These are phyloP conservation scores for Mortierella sp. DNA, from an alignment of 371 early-diverging fungal genomes.

Conservation along the genomic window DNA sequence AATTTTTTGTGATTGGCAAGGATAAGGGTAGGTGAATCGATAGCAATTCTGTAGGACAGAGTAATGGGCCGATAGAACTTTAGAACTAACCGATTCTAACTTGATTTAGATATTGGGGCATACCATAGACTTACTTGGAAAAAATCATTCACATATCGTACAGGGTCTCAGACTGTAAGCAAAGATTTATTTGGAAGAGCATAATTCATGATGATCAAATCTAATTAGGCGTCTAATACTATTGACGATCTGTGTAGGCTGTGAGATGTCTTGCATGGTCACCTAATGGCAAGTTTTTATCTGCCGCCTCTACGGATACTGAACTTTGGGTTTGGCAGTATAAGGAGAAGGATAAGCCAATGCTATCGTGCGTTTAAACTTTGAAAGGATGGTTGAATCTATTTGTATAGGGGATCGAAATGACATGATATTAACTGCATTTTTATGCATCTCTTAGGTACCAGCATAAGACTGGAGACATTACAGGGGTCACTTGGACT, in stretches of 20 bases:
- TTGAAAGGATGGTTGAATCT: not conserved
- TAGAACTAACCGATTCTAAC: too few relatives aligned
- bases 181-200: not conserved
- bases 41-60: not conserved
- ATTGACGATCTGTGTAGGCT: not conserved
- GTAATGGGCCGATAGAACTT: too few relatives aligned
- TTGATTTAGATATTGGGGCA: slow-evolving; percentile 29
- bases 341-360: slow-evolving; percentile 46
- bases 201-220: not conserved
- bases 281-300: slow-evolving; percentile 38
- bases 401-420: not conserved
- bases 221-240: not conserved
- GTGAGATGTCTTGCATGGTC: slow-evolving; percentile 34
- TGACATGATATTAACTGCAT: not conserved
- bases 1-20: slow-evolving; percentile 49
- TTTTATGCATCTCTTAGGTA: slow-evolving; percentile 11
- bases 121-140: slow-evolving; percentile 49
- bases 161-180: slow-evolving; percentile 30
- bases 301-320: slow-evolving; percentile 22
- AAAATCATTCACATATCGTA: slow-evolving; percentile 48
- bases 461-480: slow-evolving; percentile 24
- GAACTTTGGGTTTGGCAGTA: slow-evolving; percentile 53
- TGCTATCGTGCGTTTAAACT: slow-evolving; percentile 12
- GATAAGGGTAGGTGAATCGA: slow-evolving; percentile 24
- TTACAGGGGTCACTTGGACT: slow-evolving; percentile 35